phyloP scores from a whole-genome alignment of 257 asterid species.

The Oldenlandia corymbosa region DNA sequence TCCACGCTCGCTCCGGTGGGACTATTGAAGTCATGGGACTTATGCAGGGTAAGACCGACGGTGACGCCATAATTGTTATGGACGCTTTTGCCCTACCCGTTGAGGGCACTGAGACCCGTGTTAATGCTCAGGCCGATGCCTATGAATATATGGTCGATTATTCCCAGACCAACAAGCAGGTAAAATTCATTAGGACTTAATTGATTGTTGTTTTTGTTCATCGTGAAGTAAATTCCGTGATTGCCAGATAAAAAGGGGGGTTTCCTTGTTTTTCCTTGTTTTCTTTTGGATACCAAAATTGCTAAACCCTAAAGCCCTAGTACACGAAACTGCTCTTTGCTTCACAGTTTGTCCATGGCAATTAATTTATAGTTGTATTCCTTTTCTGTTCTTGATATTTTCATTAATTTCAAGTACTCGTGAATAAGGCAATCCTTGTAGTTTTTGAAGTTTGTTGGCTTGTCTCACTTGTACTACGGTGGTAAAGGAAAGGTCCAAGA shows the following conservation, averaged over 20 bases:
- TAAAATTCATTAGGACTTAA: neutral
- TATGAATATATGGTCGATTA: conserved; percentile 97
- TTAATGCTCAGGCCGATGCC: conserved; percentile 99
- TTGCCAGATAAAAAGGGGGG: neutral
- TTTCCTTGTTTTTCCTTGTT: neutral
- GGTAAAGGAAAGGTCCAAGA: no score
- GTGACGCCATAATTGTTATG: conserved; percentile 89
- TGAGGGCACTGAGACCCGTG: conserved; percentile 99
- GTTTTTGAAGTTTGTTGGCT: no score
- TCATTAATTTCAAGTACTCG: neutral
- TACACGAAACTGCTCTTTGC: neutral
- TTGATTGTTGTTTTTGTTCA: neutral
- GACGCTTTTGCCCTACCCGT: conserved; percentile 99
- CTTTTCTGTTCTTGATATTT: no score
- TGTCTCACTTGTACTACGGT: no score
- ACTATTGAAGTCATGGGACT: conserved; percentile 98
- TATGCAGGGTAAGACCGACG: conserved; percentile 97
- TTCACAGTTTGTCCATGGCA: neutral
- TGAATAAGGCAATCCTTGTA: no score
- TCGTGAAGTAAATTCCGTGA: neutral
- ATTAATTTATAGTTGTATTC: neutral
- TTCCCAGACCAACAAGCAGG: conserved; percentile 86
- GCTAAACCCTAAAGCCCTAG: neutral
- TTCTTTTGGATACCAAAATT: no score
- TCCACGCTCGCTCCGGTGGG: conserved; percentile 98